Evolutionary conservation across 495 filamentous ascomycete genomes (phyloP), one percentile per base, ranked within the genome.

Genomic region (Penicillium daleae): DNA sequence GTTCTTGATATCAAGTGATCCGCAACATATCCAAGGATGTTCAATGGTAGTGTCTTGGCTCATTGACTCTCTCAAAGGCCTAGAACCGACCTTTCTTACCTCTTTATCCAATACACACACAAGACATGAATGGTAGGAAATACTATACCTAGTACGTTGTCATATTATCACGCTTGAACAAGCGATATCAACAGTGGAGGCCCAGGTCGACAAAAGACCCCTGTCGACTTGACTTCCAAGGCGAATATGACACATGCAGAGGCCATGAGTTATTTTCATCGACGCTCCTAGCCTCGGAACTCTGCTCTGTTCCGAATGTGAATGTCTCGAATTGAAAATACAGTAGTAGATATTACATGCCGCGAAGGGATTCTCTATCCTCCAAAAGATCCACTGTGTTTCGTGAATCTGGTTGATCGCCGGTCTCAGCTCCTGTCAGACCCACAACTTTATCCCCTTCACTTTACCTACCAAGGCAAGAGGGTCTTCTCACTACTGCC

Each of bases 201-300:
- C 44, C 17, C 21, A 6, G 2, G 22, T 9, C 35, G 13, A 78
- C 74, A 54, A 79, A 73, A 56, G 21, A 22, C 9, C 3, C 10
- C 4, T 2, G n/a, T 22, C n/a, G 8, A 0, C 22, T 46, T 22
- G 8, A 22, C 40, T 4, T 19, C n/a, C 15, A 6, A 22, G 40
- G 5, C 6, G 37, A n/a, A 44, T 21, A 19, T 5, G 22, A 49
- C 9, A 27, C 13, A 27, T 27, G 46, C 40, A 49, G 46, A 7
- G 24, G 12, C 24, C 9, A 8, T 29, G 12, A 46, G 9, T 48
- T 15, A 29, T 50, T 50, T 12, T 8, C 46, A 4, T 50, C 4
- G 46, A 50, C 12, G 5, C 27, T 27, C 46, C 24, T 8, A n/a
- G 26, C 13, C 24, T 50, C 46, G 22, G 22, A 29, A 26, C 24